Conservation (phyloP, 768 basidiomycete species). For the Pleurotus platypus region DNA sequence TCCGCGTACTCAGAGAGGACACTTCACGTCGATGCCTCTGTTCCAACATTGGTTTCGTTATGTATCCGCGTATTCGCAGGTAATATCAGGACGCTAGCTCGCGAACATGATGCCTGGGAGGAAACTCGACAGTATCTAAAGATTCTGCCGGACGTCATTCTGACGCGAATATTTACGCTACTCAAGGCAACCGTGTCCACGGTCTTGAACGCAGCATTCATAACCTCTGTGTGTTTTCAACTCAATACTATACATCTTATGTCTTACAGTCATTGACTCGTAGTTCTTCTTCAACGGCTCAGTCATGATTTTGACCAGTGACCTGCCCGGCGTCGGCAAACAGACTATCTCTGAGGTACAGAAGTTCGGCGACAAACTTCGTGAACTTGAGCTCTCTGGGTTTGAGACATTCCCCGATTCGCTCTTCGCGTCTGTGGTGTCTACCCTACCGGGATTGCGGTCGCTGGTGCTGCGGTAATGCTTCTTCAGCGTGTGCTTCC, state of each 20-base stretch:
- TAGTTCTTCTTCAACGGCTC: constrained; percentile 61
- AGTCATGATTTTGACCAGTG: constrained; percentile 40
- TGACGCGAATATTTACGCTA: constrained; percentile 48
- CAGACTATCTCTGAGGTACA: constrained; percentile 45
- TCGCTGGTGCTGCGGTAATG: constrained; percentile 53
- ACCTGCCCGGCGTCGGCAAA: constrained; percentile 49
- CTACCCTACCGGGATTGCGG: constrained; percentile 38
- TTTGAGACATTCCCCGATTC: constrained; percentile 51
- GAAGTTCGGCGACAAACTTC: constrained; percentile 32
- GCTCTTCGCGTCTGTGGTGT: constrained; percentile 47
- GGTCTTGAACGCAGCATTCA: constrained; percentile 49
- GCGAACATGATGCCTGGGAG: constrained; percentile 37
- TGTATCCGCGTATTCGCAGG: constrained; percentile 51
- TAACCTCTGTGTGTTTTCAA: constrained; percentile 42
- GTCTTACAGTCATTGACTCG: background rate
- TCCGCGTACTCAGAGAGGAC: constrained; percentile 45
- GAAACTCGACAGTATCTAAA: constrained; percentile 36
- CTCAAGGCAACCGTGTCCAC: constrained; percentile 47
- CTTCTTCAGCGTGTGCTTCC: background rate
- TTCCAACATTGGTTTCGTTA: constrained; percentile 45
- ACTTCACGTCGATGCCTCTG: constrained; percentile 22
- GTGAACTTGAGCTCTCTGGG: constrained; percentile 45
- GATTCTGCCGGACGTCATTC: constrained; percentile 46
- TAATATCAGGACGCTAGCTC: constrained; percentile 32
- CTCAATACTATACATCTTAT: background rate